Evolutionary conservation across 352 stramenopile species (phyloP).

Genomic region (Pythium plurisporium): DNA sequence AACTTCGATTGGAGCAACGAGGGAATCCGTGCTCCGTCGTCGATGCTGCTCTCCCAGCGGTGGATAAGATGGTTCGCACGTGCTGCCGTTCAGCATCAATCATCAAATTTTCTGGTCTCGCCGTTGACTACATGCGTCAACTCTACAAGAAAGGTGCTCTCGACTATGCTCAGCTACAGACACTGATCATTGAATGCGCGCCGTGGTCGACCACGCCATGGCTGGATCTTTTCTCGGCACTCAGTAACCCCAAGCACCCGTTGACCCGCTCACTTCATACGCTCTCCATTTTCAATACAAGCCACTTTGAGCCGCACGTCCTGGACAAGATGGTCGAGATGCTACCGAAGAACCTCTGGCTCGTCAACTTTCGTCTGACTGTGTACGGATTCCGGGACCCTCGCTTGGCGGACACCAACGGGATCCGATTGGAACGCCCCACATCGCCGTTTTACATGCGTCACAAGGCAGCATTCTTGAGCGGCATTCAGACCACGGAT

Average conservation of each 20-base stretch:
- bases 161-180: not conserved
- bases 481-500: not conserved
- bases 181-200: not conserved
- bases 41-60: not conserved
- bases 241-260: not conserved
- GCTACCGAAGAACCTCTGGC: not conserved
- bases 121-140: not conserved
- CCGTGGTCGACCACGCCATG: not conserved
- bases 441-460: not conserved
- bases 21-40: not conserved
- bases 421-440: not conserved
- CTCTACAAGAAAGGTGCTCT: not conserved
- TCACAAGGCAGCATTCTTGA: not conserved
- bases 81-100: not conserved
- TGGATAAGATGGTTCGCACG: not conserved
- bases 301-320: too few relatives aligned
- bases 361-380: not conserved
- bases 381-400: too few relatives aligned
- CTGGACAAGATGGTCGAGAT: not conserved
- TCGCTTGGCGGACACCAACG: not conserved
- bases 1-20: not conserved
- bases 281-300: not conserved
- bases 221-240: not conserved
- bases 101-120: not conserved
- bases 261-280: not conserved